Evolutionary conservation across 345 rosid genomes (phyloP).

Genomic region (Noccaea caerulescens): DNA sequence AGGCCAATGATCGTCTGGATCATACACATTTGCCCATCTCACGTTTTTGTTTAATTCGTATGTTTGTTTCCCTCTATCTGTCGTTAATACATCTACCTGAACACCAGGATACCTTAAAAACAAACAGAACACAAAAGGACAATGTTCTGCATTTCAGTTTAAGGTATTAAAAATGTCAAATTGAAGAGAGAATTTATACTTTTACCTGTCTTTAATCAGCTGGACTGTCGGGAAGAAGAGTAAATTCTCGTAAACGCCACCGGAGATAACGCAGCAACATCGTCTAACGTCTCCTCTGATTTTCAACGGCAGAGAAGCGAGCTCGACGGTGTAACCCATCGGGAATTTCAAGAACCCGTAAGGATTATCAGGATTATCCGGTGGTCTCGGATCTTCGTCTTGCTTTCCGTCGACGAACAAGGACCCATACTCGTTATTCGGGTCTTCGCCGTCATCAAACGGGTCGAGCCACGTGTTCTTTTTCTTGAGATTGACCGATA

Average conservation of each 20-base stretch:
- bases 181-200: background rate
- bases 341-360: constrained; percentile 95
- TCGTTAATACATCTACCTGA: constrained; percentile 72
- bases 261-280: constrained; percentile 82
- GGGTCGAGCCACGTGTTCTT: constrained; percentile 85
- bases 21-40: constrained; percentile 91
- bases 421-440: constrained; percentile 73
- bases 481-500: constrained; percentile 56
- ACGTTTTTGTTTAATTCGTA: constrained; percentile 90
- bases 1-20: constrained; percentile 83
- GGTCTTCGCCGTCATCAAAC: constrained; percentile 80
- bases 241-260: constrained; percentile 91
- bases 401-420: constrained; percentile 82
- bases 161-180: background rate
- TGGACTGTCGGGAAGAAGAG: constrained; percentile 87
- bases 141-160: constrained; percentile 4
- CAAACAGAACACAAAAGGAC: background rate
- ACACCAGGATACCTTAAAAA: constrained; percentile 80
- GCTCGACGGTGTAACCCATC: constrained; percentile 71
- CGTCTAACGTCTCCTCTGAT: constrained; percentile 92
- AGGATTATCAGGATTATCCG: constrained; percentile 77
- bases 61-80: constrained; percentile 90
- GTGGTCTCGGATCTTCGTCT: constrained; percentile 84
- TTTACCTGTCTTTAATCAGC: constrained; percentile 80
- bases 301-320: constrained; percentile 76